Conservation (phyloP, 345 rosid genomes). For the Salix dunnii region DNA sequence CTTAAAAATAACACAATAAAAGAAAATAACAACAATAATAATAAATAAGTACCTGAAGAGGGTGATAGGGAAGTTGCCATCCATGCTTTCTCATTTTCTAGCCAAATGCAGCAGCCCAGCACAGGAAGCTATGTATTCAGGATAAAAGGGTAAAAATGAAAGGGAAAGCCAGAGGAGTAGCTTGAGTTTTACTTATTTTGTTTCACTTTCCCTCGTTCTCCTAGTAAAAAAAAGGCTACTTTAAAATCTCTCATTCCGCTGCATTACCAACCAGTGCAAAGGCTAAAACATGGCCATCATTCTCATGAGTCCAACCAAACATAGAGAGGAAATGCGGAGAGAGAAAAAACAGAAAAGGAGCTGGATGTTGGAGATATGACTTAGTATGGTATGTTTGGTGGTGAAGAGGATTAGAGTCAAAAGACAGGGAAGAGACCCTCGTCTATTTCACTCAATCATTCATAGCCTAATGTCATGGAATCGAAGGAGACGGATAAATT, state of each 20-base stretch:
- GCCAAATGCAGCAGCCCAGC: slow-evolving; percentile 36
- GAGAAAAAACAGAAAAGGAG: slow-evolving; percentile 13
- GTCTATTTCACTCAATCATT: slow-evolving; percentile 37
- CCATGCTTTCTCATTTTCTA: slow-evolving; percentile 89
- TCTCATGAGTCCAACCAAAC: slow-evolving; percentile 32
- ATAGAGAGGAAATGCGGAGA: neutral
- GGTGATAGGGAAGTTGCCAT: slow-evolving; percentile 98
- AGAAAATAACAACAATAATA: neutral
- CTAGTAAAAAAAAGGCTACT: neutral
- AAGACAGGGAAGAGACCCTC: slow-evolving; percentile 23
- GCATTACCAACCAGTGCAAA: slow-evolving; percentile 24
- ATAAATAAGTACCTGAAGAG: slow-evolving; percentile 68
- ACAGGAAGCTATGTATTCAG: slow-evolving; percentile 15
- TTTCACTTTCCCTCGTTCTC: slow-evolving; percentile 49
- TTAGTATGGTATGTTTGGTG: slow-evolving; percentile 8
- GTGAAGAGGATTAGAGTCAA: neutral
- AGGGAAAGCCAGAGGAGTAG: slow-evolving; percentile 6
- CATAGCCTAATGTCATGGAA: slow-evolving; percentile 21
- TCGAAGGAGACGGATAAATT: slow-evolving; percentile 19
- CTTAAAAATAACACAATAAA: neutral
- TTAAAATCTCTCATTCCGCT: slow-evolving; percentile 26
- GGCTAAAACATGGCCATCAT: slow-evolving; percentile 16
- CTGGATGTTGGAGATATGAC: slow-evolving; percentile 24
- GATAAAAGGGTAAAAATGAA: slow-evolving; percentile 13
- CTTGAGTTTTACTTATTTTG: slow-evolving; percentile 18